phyloP scores from a whole-genome alignment of 2,329 filamentous ascomycete species.

The Thielaviopsis musarum region DNA sequence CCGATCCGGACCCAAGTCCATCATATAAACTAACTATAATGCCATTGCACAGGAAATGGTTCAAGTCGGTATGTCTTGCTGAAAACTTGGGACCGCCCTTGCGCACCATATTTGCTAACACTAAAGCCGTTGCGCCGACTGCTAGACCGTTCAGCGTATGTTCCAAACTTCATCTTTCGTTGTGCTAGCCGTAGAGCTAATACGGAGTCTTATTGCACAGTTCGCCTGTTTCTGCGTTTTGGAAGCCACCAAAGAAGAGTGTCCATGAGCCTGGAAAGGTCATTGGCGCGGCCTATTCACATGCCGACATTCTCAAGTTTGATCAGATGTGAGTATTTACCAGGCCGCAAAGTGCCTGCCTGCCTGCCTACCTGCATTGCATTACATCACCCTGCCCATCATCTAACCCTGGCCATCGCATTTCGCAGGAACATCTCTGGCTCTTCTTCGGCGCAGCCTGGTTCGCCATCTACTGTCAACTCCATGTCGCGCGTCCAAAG shows the following conservation, averaged over 20 bases:
- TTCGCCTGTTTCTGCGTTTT: slow-evolving; percentile 68
- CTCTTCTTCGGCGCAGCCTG: slow-evolving; percentile 51
- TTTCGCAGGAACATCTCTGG: slow-evolving; percentile 38
- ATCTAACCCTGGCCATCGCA: background rate
- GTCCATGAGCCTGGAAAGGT: slow-evolving; percentile 53
- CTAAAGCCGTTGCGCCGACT: slow-evolving; percentile 13
- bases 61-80: slow-evolving; percentile 68
- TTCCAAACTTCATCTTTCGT: slow-evolving; percentile 14
- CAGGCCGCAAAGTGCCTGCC: background rate
- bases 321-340: slow-evolving; percentile 46
- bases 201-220: slow-evolving; percentile 29
- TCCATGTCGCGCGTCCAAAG: slow-evolving; percentile 23
- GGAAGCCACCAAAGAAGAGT: slow-evolving; percentile 44
- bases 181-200: background rate
- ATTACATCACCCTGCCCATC: background rate
- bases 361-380: too few species aligned
- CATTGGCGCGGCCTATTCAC: slow-evolving; percentile 88
- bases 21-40: background rate
- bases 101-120: background rate
- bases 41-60: slow-evolving; percentile 70
- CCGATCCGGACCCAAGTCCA: background rate
- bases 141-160: slow-evolving; percentile 47
- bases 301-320: slow-evolving; percentile 85
- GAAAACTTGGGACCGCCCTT: background rate
- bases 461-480: slow-evolving; percentile 50